Evolutionary conservation across 768 basidiomycete genomes (phyloP).

Genomic region (Phaeolepiota aurea): DNA sequence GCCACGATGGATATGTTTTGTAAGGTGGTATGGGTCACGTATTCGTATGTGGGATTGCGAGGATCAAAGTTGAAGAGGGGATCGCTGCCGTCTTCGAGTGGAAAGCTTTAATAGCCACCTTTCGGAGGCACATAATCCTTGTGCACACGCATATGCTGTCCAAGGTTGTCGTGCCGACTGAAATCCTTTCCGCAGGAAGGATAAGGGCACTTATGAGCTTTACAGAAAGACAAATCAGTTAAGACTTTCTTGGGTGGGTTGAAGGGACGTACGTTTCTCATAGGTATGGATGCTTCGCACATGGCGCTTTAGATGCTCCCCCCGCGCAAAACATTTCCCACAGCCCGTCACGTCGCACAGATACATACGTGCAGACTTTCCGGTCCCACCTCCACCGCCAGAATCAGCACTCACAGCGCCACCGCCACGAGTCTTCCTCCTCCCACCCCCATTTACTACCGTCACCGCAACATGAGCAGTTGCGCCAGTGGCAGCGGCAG

Average conservation of each 20-base stretch:
- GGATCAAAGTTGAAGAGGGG: too few relatives aligned
- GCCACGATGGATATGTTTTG: too few relatives aligned
- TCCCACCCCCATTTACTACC: constrained; percentile 7
- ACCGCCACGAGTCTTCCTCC: constrained; percentile 7
- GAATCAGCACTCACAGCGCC: constrained; percentile 6
- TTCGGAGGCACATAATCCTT: constrained; percentile 34
- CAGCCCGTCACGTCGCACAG: constrained; percentile 76
- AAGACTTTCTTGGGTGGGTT: too few relatives aligned
- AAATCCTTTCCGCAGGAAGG: constrained; percentile 80
- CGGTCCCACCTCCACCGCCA: constrained; percentile 20
- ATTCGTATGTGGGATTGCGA: too few relatives aligned
- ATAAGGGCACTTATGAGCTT: constrained; percentile 77
- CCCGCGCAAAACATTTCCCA: constrained; percentile 81
- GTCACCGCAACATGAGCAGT: constrained; percentile 4
- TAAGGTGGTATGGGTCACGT: too few relatives aligned
- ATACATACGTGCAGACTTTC: constrained; percentile 41
- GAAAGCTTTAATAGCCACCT: too few relatives aligned
- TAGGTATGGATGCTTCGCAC: constrained; percentile 85
- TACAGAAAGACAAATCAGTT: constrained; percentile 8
- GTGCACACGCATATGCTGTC: constrained; percentile 85
- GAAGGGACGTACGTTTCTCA: constrained; percentile 68
- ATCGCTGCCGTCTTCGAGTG: too few relatives aligned
- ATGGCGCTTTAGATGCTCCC: constrained; percentile 88
- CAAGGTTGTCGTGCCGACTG: constrained; percentile 81
- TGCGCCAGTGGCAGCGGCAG: constrained; percentile 8